Conservation (phyloP, 306 rosid genomes). For the Pachyrhizus erosus region DNA sequence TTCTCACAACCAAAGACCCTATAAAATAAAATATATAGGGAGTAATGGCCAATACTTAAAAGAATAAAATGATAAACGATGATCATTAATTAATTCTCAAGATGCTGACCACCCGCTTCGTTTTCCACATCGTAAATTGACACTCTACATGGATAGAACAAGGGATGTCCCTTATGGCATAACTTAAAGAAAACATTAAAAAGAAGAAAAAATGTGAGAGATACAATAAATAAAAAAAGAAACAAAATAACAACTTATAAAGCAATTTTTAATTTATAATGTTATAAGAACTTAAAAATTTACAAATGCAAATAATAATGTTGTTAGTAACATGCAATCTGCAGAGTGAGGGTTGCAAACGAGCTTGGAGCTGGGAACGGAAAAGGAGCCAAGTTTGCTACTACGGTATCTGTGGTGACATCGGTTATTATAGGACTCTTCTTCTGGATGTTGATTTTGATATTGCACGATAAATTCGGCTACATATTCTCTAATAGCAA, state of each 20-base stretch:
- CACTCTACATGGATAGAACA: background rate
- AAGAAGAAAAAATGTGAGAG: background rate
- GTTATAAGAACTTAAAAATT: background rate
- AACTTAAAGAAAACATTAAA: background rate
- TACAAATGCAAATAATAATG: background rate
- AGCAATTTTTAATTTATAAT: background rate
- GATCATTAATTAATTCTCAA: too few species aligned
- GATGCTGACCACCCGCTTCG: too few species aligned
- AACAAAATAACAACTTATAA: background rate
- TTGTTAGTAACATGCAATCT: background rate
- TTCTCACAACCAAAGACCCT: too few species aligned
- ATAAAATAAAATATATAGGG: too few species aligned
- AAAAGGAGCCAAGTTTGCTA: constrained; percentile 80
- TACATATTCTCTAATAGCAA: constrained; percentile 64
- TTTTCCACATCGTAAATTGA: too few species aligned
- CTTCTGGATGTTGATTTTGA: constrained; percentile 62
- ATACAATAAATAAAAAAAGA: background rate
- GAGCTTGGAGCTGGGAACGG: constrained; percentile 93
- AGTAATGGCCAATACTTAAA: too few species aligned
- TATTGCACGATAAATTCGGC: constrained; percentile 59
- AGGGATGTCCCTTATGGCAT: background rate
- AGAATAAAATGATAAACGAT: too few species aligned
- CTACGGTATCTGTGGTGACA: constrained; percentile 64
- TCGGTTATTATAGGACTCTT: constrained; percentile 66
- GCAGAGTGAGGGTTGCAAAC: constrained; percentile 86